Percentiles rank a stretch among this genome's conserved stretches.
Conservation (phyloP, 768 basidiomycete genomes). For the Suillus brevipes region DNA sequence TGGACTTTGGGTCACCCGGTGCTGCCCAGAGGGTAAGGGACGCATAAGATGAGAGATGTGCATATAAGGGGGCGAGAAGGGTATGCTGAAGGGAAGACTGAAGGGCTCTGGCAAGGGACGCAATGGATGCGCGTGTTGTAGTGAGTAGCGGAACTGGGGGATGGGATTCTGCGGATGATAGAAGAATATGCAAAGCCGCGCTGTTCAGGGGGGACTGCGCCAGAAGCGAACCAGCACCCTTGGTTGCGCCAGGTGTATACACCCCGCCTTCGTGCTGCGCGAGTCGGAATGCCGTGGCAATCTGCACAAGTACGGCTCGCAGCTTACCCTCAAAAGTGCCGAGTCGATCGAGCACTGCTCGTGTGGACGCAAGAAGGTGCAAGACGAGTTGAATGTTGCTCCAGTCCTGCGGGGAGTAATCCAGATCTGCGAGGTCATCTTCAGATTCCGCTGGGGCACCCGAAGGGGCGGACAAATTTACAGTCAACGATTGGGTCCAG, state of each 20-base stretch:
- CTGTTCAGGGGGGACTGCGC: constrained; percentile 81
- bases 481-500: constrained; percentile 55
- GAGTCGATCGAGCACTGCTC: constrained; percentile 69
- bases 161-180: constrained; percentile 44
- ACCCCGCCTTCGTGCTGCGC: constrained; percentile 52
- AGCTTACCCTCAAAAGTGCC: constrained; percentile 70
- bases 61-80: constrained; percentile 79
- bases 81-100: constrained; percentile 80
- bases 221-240: constrained; percentile 72
- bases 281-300: constrained; percentile 59
- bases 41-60: constrained; percentile 72
- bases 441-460: constrained; percentile 36
- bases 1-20: constrained; percentile 47
- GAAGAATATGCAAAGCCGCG: constrained; percentile 66
- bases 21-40: constrained; percentile 66
- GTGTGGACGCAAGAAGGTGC: constrained; percentile 81
- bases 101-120: constrained; percentile 65
- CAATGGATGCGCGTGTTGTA: constrained; percentile 55
- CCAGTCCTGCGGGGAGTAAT: constrained; percentile 92
- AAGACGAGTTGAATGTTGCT: constrained; percentile 78
- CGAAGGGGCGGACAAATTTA: constrained; percentile 29
- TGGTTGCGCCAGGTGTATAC: constrained; percentile 57
- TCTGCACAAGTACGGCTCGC: constrained; percentile 54
- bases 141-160: constrained; percentile 44
- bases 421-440: constrained; percentile 73